Evolutionary conservation across 768 basidiomycete genomes (phyloP).

Genomic region (Coprinopsis marcescibilis): DNA sequence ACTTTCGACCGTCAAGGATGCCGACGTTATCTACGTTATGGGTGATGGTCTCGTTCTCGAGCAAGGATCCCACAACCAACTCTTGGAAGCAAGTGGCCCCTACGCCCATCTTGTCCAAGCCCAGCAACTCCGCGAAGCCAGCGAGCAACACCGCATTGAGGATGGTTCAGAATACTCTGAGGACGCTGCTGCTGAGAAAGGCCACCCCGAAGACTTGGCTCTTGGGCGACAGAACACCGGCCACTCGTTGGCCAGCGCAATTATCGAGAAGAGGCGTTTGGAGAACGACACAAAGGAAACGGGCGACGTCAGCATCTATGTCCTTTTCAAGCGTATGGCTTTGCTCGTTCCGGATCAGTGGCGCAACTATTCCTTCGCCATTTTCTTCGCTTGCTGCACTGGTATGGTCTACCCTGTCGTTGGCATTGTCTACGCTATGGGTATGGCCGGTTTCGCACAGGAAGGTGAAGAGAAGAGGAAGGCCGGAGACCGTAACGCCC

Average conservation of each 20-base stretch:
- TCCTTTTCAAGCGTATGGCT: conserved; percentile 60
- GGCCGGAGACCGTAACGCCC: conserved; percentile 56
- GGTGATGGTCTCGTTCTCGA: conserved; percentile 71
- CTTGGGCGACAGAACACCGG: conserved; percentile 44
- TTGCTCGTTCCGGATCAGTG: conserved; percentile 46
- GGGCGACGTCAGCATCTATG: conserved; percentile 34
- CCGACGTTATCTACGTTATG: conserved; percentile 73
- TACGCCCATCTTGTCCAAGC: conserved; percentile 65
- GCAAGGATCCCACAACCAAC: conserved; percentile 62
- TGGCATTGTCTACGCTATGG: conserved; percentile 53
- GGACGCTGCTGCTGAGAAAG: conserved; percentile 31
- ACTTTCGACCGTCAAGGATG: conserved; percentile 71
- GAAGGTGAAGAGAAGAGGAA: conserved; percentile 31
- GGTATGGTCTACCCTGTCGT: conserved; percentile 63
- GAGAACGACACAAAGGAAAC: conserved; percentile 21
- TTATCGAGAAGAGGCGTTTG: conserved; percentile 34
- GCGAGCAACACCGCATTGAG: not conserved
- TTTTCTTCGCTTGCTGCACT: conserved; percentile 40
- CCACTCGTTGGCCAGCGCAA: conserved; percentile 49
- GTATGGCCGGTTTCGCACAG: conserved; percentile 43
- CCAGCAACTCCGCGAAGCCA: conserved; percentile 33
- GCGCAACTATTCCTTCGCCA: conserved; percentile 46
- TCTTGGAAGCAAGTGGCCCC: conserved; percentile 48
- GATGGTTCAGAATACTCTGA: conserved; percentile 28
- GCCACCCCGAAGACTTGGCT: too few relatives aligned